Evolutionary conservation across 2,329 filamentous ascomycete species (phyloP).

Genomic region (Claviceps paspali): DNA sequence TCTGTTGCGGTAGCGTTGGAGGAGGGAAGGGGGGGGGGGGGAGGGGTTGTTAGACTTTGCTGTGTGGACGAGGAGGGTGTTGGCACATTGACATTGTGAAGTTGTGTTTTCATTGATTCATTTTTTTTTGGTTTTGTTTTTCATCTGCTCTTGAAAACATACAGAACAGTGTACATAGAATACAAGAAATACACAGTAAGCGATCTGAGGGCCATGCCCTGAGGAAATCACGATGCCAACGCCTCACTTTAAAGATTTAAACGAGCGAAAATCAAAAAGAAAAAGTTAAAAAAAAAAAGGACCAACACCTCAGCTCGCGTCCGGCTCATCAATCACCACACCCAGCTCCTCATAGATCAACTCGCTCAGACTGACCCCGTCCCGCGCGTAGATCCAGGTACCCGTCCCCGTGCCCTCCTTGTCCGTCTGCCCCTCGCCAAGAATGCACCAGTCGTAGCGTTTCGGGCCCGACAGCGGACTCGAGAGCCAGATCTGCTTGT

Average conservation of each 20-base stretch:
- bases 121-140: too few relatives aligned
- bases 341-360: constrained; percentile 64
- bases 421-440: constrained; percentile 52
- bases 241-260: background rate
- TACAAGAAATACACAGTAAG: too few relatives aligned
- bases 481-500: constrained; percentile 94
- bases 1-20: constrained; percentile 38
- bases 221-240: too few relatives aligned
- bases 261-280: background rate
- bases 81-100: too few relatives aligned
- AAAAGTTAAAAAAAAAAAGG: background rate
- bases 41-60: too few relatives aligned
- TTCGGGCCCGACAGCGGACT: constrained; percentile 86
- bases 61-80: too few relatives aligned
- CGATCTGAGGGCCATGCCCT: too few relatives aligned
- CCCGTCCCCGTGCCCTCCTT: constrained; percentile 63
- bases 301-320: background rate
- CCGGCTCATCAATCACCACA: constrained; percentile 36
- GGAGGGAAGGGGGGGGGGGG: too few relatives aligned
- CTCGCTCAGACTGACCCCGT: constrained; percentile 60
- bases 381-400: constrained; percentile 77
- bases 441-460: constrained; percentile 77
- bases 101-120: too few relatives aligned
- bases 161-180: too few relatives aligned
- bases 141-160: too few relatives aligned